phyloP scores from a whole-genome alignment of 1,139 yeast genomes.

The Saccharomyces hybrid region DNA sequence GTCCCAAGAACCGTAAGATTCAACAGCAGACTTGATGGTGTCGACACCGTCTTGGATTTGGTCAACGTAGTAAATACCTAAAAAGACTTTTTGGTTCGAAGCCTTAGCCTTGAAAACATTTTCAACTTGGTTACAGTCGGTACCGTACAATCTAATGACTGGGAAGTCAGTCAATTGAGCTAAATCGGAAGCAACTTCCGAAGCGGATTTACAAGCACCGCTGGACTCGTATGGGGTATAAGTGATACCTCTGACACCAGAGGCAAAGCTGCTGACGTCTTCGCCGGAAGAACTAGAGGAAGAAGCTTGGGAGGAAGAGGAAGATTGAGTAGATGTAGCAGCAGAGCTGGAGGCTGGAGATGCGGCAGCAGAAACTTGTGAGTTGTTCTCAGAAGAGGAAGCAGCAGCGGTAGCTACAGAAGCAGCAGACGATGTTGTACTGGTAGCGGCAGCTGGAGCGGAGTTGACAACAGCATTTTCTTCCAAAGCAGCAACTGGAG shows the following conservation, averaged over 20 bases:
- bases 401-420: conserved; percentile 18
- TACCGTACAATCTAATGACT: conserved; percentile 72
- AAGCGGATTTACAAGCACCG: conserved; percentile 65
- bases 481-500: conserved; percentile 14
- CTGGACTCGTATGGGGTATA: conserved; percentile 70
- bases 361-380: conserved; percentile 27
- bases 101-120: conserved; percentile 59
- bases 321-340: conserved; percentile 21
- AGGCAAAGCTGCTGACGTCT: conserved; percentile 26
- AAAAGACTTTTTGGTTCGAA: conserved; percentile 54
- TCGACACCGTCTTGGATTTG: conserved; percentile 45
- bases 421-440: conserved; percentile 17
- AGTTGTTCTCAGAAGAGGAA: conserved; percentile 9
- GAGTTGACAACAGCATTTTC: conserved; percentile 18
- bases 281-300: conserved; percentile 26
- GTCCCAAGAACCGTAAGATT: conserved; percentile 54
- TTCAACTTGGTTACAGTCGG: conserved; percentile 71
- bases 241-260: conserved; percentile 56
- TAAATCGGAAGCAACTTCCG: conserved; percentile 54
- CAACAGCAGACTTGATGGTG: conserved; percentile 48
- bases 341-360: conserved; percentile 18
- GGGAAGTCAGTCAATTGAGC: conserved; percentile 45
- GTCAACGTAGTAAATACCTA: conserved; percentile 59
- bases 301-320: conserved; percentile 15
- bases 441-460: conserved; percentile 22